These are phyloP conservation scores for Lagenidium giganteum DNA, from an alignment of 352 stramenopile genomes.

Conservation along the genomic window DNA sequence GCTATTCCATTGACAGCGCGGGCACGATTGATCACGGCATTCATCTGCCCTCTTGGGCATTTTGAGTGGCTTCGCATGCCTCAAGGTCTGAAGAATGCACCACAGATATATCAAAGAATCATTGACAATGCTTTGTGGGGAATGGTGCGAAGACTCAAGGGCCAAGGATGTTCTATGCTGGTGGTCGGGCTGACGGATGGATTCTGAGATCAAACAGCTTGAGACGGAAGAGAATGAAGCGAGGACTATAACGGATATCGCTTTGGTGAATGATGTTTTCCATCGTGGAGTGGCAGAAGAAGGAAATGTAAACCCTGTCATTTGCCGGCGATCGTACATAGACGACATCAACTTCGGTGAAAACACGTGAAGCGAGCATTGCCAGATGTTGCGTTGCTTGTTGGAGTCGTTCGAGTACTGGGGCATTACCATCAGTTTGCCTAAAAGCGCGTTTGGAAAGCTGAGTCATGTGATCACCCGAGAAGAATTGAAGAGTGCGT, in stretches of 20 bases:
- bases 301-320: too few species aligned
- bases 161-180: too few species aligned
- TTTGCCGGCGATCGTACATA: conserved; percentile 1
- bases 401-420: conserved; percentile 1
- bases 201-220: too few species aligned
- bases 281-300: too few species aligned
- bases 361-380: neutral
- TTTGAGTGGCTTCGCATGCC: conserved; percentile 19
- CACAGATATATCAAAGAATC: conserved; percentile 14
- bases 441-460: conserved; percentile 12
- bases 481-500: neutral
- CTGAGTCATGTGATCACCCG: neutral
- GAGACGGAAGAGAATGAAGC: too few species aligned
- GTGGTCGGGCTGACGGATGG: too few species aligned
- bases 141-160: neutral
- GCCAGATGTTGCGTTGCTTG: conserved; percentile 1
- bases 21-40: conserved; percentile 1
- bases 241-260: too few species aligned
- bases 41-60: conserved; percentile 13
- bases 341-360: conserved; percentile 3
- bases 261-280: too few species aligned
- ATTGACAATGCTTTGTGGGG: conserved; percentile 13
- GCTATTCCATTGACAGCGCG: conserved; percentile 2
- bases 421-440: neutral
- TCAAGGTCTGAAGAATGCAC: conserved; percentile 15